A percentile compares a stretch with the other conserved stretches of the same genome.
Evolutionary conservation across 2,329 filamentous ascomycete species (phyloP).

Genomic region (Leptosphaerulina australis): DNA sequence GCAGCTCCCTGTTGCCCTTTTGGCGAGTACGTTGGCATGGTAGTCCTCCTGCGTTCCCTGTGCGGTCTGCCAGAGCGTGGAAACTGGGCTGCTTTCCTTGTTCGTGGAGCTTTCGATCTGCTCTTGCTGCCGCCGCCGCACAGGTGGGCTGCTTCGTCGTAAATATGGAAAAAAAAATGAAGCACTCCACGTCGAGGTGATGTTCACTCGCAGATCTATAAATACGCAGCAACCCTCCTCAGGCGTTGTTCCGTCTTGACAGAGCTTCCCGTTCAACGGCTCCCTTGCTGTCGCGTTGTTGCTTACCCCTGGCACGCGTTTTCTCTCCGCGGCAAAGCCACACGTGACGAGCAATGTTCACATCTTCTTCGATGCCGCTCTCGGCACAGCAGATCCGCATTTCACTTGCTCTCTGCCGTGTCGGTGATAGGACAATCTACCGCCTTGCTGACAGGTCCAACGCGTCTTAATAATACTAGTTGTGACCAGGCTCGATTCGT

Average conservation of each 20-base stretch:
- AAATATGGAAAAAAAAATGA: neutral
- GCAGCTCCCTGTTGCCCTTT: conserved; percentile 7
- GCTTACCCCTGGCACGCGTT: conserved; percentile 15
- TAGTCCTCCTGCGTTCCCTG: conserved; percentile 1
- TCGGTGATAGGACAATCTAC: conserved; percentile 17
- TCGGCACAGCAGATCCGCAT: conserved; percentile 16
- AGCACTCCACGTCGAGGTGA: conserved; percentile 9
- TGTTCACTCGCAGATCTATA: conserved; percentile 15
- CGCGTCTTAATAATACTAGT: conserved; percentile 22
- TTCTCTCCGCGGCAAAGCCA: conserved; percentile 11
- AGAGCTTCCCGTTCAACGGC: conserved; percentile 19
- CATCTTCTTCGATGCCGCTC: conserved; percentile 9
- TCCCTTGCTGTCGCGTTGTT: conserved; percentile 9
- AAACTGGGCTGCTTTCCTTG: neutral
- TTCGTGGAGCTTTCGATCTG: neutral
- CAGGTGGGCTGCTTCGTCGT: too few relatives aligned
- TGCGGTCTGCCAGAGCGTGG: neutral
- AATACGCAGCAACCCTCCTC: conserved; percentile 12
- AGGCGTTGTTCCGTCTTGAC: conserved; percentile 15
- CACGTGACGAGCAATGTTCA: neutral
- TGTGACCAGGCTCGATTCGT: conserved; percentile 16
- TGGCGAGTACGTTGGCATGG: conserved; percentile 11
- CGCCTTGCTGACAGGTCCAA: conserved; percentile 33
- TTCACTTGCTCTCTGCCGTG: conserved; percentile 14
- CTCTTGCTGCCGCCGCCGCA: neutral